Conservation (phyloP, 106 monocot species). For the Acanthochlamys bracteata region DNA sequence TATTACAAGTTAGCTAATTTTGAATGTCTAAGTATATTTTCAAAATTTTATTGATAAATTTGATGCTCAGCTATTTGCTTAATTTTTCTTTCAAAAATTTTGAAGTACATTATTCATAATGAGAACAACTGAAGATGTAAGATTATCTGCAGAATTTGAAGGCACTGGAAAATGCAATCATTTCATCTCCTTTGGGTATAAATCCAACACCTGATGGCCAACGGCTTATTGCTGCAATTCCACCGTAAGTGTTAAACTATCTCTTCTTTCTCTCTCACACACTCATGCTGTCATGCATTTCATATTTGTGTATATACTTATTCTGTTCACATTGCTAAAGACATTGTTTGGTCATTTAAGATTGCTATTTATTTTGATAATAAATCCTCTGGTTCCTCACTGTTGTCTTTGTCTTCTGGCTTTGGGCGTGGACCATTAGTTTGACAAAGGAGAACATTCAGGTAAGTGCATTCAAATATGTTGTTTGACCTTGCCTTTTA, state of each 20-base stretch:
- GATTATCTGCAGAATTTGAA: constrained; percentile 40
- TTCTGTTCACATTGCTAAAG: background rate
- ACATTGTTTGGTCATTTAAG: too few relatives aligned
- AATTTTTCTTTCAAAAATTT: too few relatives aligned
- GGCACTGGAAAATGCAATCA: constrained; percentile 67
- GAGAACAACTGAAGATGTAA: too few relatives aligned
- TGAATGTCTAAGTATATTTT: too few relatives aligned
- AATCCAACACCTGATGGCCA: constrained; percentile 80
- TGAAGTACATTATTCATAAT: too few relatives aligned
- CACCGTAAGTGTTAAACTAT: constrained; percentile 43
- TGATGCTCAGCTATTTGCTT: too few relatives aligned
- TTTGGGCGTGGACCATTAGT: constrained; percentile 18
- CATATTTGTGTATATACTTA: too few relatives aligned
- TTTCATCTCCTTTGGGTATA: constrained; percentile 80
- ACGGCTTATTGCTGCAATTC: constrained; percentile 67
- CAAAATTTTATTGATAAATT: too few relatives aligned
- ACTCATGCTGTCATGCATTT: too few relatives aligned
- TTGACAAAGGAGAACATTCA: constrained; percentile 86
- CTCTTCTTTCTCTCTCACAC: too few relatives aligned
- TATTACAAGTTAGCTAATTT: too few relatives aligned
- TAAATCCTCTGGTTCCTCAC: background rate
- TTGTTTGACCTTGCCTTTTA: background rate
- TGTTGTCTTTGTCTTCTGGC: background rate
- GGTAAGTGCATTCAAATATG: constrained; percentile 26
- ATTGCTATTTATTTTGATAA: background rate